Evolutionary conservation across 306 rosid species (phyloP), one percentile per base, ranked within the genome.

Genomic region (Alnus glutinosa): DNA sequence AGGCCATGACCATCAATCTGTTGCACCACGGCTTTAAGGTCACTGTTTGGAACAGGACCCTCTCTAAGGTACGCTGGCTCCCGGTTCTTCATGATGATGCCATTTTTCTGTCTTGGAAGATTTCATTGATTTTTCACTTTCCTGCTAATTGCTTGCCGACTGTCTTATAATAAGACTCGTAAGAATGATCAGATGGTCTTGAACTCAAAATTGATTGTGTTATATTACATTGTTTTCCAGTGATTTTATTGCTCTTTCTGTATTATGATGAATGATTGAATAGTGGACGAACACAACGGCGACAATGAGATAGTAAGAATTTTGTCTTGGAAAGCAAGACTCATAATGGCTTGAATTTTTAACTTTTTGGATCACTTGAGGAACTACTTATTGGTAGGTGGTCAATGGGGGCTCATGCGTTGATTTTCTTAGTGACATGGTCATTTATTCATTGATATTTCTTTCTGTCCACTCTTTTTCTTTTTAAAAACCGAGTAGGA

Each of bases 31-130:
- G 96, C 46, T 90, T 89, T 85, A 92, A 90, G 81, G 88, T 92
- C 84, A 92, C 92, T 57, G 90, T 92, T 37, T 92, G 97, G 97
- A 92, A 92, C 89, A 86, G 97, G 66, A 90, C 97, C 37, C 90
- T 85, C 68, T 89, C 96, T 11, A 92, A 92, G 96, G 97, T 92
- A 57, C 32, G 3, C 52, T 57, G 36, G 28, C 28, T 23, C 67
- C 44, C 44, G 61, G 64, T 71, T 74, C 13, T 1, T 7, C 3
- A 39, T 51, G 70, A 48, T 51, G 74, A 52, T 73, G 7, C 58
- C 76, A 32, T 42, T 74, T 63, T 19, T 73, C 52, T 34, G n/a
- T 9, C 70, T 23, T 57, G 15, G 15, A 30, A 52, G 5, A 44
- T 28, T 71, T 34, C 18, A 34, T 47, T 62, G 7, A 5, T 2